Evolutionary conservation across 495 filamentous ascomycete species (phyloP), one percentile per base, ranked within the genome.

Genomic region (Geopyxis carbonaria): DNA sequence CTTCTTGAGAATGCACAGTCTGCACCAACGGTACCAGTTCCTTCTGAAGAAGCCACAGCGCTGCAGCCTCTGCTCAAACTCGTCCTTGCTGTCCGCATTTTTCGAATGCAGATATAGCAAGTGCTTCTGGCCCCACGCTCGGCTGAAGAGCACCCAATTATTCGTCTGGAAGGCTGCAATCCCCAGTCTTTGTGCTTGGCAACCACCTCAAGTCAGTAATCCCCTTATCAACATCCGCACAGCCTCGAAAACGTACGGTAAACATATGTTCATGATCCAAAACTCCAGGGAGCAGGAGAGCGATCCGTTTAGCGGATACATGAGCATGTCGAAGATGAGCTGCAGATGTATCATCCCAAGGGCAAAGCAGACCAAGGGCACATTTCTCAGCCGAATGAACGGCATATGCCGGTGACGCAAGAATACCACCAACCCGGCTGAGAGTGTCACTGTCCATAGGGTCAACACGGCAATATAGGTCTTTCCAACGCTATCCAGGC

Each of bases 141-240:
- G 34, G 29, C 45, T 40, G 23, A 53, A 48, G 1, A 53, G 44
- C 24, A 55, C 50, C 49, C 54, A 55, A 24, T 54, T 54, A 25
- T 54, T 51, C n/a, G 45, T 44, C 22, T 53, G 50, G 15, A 53
- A 54, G 40, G 51, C 45, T 1, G 50, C 50, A 20, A 54, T 53
- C 14, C 50, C 50, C 20, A 51, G 41, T 20, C 48, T 51, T n/a
- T n/a, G n/a, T n/a, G n/a, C n/a, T n/a, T n/a, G n/a, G n/a, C n/a
- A n/a, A n/a, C n/a, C n/a, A n/a, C n/a, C n/a, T n/a, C n/a, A n/a
- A n/a, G n/a, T n/a, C n/a, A n/a, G n/a, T n/a, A n/a, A n/a, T n/a
- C n/a, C n/a, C n/a, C n/a, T n/a, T n/a, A n/a, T n/a, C n/a, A n/a
- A n/a, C n/a, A n/a, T n/a, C n/a, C n/a, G n/a, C n/a, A n/a, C n/a